Percentiles rank a stretch among this genome's conserved stretches.
Evolutionary conservation across 768 basidiomycete genomes (phyloP).

Genomic region (Paxillus ammoniavirescens): DNA sequence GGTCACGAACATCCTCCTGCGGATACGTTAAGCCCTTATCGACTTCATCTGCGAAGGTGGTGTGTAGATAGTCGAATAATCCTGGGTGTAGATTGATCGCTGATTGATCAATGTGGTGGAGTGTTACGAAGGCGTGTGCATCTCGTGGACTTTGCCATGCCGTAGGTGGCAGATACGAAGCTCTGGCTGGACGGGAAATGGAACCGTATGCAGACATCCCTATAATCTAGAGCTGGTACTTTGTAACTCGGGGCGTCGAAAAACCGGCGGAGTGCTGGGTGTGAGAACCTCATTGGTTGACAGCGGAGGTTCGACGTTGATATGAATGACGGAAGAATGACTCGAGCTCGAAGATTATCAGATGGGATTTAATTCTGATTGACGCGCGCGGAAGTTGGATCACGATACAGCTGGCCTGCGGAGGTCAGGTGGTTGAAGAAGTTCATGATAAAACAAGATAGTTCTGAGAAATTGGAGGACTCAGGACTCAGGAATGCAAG

Average conservation of each 20-base stretch:
- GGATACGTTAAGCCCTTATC: slow-evolving; percentile 82
- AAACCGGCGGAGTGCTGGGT: not conserved
- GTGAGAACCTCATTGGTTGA: not conserved
- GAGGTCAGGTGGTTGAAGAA: not conserved
- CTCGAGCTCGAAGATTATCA: not conserved
- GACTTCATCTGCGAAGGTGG: slow-evolving; percentile 69
- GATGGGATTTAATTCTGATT: not conserved
- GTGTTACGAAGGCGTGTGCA: slow-evolving; percentile 18
- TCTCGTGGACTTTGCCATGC: slow-evolving; percentile 40
- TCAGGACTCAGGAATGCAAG: not conserved
- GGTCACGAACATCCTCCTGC: slow-evolving; percentile 61
- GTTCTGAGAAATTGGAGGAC: not conserved
- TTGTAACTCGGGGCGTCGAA: not conserved
- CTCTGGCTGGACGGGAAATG: slow-evolving; percentile 37
- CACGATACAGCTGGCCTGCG: not conserved
- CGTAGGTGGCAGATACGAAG: slow-evolving; percentile 43
- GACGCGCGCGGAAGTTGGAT: not conserved
- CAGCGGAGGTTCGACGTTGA: not conserved
- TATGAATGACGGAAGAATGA: not conserved
- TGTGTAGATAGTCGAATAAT: slow-evolving; percentile 58
- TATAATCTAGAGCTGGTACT: not conserved
- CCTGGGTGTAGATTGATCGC: slow-evolving; percentile 36
- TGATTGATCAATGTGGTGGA: slow-evolving; percentile 38
- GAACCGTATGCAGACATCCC: slow-evolving; percentile 75
- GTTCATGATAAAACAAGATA: not conserved